These are phyloP conservation scores for Nemania bipapillata DNA, from an alignment of 2,329 filamentous ascomycete genomes.

Conservation along the genomic window DNA sequence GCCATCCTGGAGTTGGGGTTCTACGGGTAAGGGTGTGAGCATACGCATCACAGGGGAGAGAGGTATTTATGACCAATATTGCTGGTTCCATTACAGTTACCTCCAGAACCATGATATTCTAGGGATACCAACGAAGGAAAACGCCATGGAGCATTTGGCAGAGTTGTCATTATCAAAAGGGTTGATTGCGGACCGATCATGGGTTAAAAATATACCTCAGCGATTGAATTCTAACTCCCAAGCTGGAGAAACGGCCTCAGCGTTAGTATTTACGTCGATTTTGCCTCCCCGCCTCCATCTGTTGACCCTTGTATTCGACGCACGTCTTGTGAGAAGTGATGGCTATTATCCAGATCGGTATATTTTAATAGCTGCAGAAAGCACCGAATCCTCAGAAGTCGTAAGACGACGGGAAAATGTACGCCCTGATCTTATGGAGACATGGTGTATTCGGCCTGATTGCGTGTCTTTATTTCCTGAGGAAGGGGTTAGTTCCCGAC, in stretches of 20 bases:
- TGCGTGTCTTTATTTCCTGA: neutral
- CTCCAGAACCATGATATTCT: slow-evolving; percentile 25
- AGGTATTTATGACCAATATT: no score
- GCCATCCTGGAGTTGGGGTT: slow-evolving; percentile 29
- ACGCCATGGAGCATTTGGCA: neutral
- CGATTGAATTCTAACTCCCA: no score
- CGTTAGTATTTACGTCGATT: no score
- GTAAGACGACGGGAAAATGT: no score
- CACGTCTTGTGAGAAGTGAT: slow-evolving; percentile 26
- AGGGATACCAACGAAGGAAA: slow-evolving; percentile 7
- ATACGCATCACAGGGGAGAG: no score
- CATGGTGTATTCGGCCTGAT: slow-evolving; percentile 14
- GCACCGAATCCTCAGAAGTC: neutral
- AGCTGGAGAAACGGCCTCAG: no score
- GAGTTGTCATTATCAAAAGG: neutral
- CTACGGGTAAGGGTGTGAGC: neutral
- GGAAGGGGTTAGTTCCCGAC: neutral
- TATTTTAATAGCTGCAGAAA: neutral
- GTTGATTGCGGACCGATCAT: slow-evolving; percentile 8
- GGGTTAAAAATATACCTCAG: slow-evolving; percentile 8
- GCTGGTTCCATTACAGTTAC: slow-evolving; percentile 1
- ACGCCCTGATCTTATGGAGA: neutral
- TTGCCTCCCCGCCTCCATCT: slow-evolving; percentile 12
- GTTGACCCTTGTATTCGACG: slow-evolving; percentile 27
- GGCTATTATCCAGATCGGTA: no score